Base-by-base conservation (phyloP, 2,329 filamentous ascomycete species). In the Ophiocordyceps sinensis region DNA sequence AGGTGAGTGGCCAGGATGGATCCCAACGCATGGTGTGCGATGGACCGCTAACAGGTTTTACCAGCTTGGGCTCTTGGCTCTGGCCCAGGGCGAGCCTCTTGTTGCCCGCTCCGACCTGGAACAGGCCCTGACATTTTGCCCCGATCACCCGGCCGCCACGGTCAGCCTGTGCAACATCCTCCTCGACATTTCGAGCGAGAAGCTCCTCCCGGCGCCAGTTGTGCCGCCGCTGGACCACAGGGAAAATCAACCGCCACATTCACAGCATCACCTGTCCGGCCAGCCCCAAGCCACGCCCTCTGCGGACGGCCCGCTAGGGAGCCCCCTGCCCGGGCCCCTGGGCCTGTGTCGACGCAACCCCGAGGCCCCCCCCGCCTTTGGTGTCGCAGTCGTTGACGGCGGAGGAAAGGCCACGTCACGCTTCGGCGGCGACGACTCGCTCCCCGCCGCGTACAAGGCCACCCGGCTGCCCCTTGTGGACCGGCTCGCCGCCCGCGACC, bases 401-500 rank as follows among this genome's bases (percentile, higher is more conserved):
- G 23, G 23, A 6, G 9, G 23, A 7, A 6, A 55, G 37, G 36
- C 46, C 37, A 41, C 26, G 14, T 28, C 26, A 3, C 21, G 13
- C 13, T 7, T 17, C 9, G 23, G 2, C 21, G 31, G 28, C 17
- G 59, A 61, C 30, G 62, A 66, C 38, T 57, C 63, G 43, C 65
- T 75, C 3, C 66, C 68, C 7, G 67, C 64, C 31, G 70, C 67
- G 34, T 75, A 70, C 60, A 73, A 67, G 61, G 71, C 66, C 34
- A 70, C 69, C 40, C 77, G 78, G 1, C 71, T 87, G 4, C 82
- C 81, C 14, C 72, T 82, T 14, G 69, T 86, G 29, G 87, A 91
- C 57, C 77, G 87, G 11, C 75, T 96, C n/a, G 85, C 88, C 4
- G 85, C 88, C 14, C 78, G 89, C 17, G 91, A 96, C 56, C 75